These are phyloP conservation scores for Trifolium subterraneum DNA, from an alignment of 306 rosid species.

Conservation along the genomic window DNA sequence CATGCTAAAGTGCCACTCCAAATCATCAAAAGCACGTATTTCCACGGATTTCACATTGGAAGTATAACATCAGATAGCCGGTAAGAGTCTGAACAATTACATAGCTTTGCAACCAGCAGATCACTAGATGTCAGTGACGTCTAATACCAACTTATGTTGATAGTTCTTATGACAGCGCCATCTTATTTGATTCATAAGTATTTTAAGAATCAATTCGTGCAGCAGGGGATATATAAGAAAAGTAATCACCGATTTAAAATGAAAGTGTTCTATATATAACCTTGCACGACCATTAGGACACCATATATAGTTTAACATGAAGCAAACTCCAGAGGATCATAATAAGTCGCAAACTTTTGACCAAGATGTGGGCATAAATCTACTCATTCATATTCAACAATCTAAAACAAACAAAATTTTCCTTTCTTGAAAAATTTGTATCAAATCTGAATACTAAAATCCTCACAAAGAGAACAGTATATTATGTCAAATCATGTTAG, in stretches of 20 bases:
- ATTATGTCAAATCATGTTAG: constrained; percentile 30
- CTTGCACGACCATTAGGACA: constrained; percentile 20
- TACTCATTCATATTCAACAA: constrained; percentile 3
- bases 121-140: constrained; percentile 19
- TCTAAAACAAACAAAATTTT: constrained; percentile 18
- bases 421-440: constrained; percentile 22
- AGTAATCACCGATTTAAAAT: constrained; percentile 7
- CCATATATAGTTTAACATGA: constrained; percentile 29
- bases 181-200: constrained; percentile 28
- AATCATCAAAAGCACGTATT: constrained; percentile 22
- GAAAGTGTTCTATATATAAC: constrained; percentile 31
- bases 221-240: constrained; percentile 17
- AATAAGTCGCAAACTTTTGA: constrained; percentile 21
- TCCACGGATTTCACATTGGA: constrained; percentile 11
- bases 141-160: constrained; percentile 21
- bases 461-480: constrained; percentile 15
- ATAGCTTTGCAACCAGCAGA: constrained; percentile 18
- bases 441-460: constrained; percentile 27
- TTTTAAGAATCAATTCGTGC: constrained; percentile 25
- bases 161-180: constrained; percentile 2
- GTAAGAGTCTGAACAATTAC: constrained; percentile 19
- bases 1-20: constrained; percentile 37
- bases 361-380: constrained; percentile 33
- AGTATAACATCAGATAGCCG: neutral
- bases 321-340: constrained; percentile 26